These are phyloP conservation scores for Priceomyces carsonii DNA, from an alignment of 805 yeast species.

Conservation along the genomic window DNA sequence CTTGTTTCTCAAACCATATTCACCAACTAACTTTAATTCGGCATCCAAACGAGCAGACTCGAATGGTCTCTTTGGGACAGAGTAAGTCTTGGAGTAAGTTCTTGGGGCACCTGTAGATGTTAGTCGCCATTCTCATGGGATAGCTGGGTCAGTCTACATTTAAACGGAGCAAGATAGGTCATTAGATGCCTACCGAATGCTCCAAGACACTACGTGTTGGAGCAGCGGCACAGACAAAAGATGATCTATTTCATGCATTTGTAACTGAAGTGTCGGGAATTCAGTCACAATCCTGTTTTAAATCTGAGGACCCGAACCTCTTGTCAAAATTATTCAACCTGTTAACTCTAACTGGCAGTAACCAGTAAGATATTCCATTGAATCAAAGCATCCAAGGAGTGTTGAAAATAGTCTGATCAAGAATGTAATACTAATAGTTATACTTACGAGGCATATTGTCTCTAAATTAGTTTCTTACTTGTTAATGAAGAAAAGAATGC, in stretches of 20 bases:
- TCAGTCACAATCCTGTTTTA: constrained; percentile 53
- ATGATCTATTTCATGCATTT: too few relatives aligned
- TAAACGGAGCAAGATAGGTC: constrained; percentile 3
- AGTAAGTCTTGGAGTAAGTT: constrained; percentile 98
- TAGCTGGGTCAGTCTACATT: constrained; percentile 3
- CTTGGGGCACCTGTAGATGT: constrained; percentile 85
- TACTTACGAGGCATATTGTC: constrained; percentile 67
- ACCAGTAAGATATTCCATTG: too few relatives aligned
- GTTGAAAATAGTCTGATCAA: constrained; percentile 2
- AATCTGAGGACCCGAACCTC: constrained; percentile 77
- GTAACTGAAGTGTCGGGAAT: constrained; percentile 88
- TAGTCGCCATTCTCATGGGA: constrained; percentile 17
- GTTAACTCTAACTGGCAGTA: too few relatives aligned
- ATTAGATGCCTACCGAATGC: too few relatives aligned
- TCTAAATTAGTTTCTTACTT: constrained; percentile 13
- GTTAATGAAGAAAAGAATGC: constrained; percentile 12
- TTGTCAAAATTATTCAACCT: too few relatives aligned
- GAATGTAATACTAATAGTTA: constrained; percentile 1
- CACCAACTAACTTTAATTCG: constrained; percentile 99
- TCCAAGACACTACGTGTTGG: too few relatives aligned
- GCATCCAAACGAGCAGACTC: constrained; percentile 99
- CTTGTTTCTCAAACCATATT: constrained; percentile 99
- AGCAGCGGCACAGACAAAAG: background rate
- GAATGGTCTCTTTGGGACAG: constrained; percentile 99
- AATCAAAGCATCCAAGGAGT: constrained; percentile 4